These are phyloP conservation scores for Eruca vesicaria DNA, from an alignment of 441 rosid species.

Conservation along the genomic window DNA sequence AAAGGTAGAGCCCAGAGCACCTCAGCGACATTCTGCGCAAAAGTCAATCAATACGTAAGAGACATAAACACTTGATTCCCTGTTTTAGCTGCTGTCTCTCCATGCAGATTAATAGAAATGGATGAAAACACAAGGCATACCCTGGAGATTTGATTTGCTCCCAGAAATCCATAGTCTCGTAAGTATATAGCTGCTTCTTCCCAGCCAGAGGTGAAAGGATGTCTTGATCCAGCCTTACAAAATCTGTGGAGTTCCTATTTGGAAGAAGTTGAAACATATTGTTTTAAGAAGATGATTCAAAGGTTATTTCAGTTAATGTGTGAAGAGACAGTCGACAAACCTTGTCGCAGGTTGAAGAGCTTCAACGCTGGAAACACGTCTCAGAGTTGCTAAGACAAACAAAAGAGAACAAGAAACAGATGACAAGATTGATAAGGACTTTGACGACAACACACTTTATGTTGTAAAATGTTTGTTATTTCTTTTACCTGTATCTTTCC, in stretches of 20 bases:
- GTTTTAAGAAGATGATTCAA: not conserved
- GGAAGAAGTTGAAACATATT: not conserved
- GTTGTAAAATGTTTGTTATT: conserved; percentile 19
- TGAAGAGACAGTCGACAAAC: conserved; percentile 33
- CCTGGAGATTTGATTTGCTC: conserved; percentile 98
- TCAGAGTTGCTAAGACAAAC: conserved; percentile 55
- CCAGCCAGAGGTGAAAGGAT: conserved; percentile 94
- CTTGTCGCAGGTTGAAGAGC: conserved; percentile 73
- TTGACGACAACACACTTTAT: not conserved
- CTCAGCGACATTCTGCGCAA: conserved; percentile 75
- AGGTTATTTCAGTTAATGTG: not conserved
- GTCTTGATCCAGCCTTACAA: conserved; percentile 93
- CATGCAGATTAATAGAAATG: not conserved
- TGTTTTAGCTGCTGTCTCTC: conserved; percentile 7
- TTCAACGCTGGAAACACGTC: conserved; percentile 76
- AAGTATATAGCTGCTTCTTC: conserved; percentile 77
- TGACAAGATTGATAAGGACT: conserved; percentile 10
- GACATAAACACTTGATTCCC: not conserved
- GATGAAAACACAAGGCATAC: conserved; percentile 39
- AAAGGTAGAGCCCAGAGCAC: conserved; percentile 83
- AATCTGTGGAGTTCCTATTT: conserved; percentile 70
- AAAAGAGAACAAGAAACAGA: conserved; percentile 6
- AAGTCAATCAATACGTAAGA: conserved; percentile 11
- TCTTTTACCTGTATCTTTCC: conserved; percentile 55
- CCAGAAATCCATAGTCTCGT: conserved; percentile 90